A percentile compares a stretch with the other conserved stretches of the same genome.
Evolutionary conservation across 768 basidiomycete genomes (phyloP).

Genomic region (Lentinula boryana): DNA sequence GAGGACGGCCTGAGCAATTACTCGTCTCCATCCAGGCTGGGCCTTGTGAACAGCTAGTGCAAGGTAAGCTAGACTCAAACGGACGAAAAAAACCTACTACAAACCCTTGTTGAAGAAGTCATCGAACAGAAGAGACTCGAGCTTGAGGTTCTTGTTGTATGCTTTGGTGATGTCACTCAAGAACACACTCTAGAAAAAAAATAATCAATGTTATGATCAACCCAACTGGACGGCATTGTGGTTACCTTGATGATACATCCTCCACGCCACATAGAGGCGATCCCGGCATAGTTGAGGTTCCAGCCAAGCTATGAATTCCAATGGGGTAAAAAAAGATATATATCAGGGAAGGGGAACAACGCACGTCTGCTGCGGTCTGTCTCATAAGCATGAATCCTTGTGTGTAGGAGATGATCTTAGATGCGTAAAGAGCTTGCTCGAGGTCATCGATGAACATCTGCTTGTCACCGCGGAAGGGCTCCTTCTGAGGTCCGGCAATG

Average conservation of each 20-base stretch:
- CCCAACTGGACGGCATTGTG: not conserved
- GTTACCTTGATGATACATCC: constrained; percentile 96
- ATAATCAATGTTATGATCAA: constrained; percentile 14
- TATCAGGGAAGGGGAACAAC: not conserved
- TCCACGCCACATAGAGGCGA: constrained; percentile 99
- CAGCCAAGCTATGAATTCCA: constrained; percentile 50
- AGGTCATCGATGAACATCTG: constrained; percentile 98
- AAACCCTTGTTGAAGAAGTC: constrained; percentile 95
- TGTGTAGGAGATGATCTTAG: constrained; percentile 99
- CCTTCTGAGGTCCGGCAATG: constrained; percentile 86
- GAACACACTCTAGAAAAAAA: constrained; percentile 70
- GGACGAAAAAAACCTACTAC: constrained; percentile 2
- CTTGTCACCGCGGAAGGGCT: constrained; percentile 96
- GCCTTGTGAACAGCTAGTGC: constrained; percentile 79
- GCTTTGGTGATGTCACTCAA: constrained; percentile 88
- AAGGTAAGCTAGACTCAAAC: constrained; percentile 4
- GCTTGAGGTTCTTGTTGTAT: constrained; percentile 74
- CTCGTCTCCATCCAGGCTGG: constrained; percentile 97
- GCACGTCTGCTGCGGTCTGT: constrained; percentile 89
- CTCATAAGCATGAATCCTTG: constrained; percentile 99
- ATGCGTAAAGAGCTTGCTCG: constrained; percentile 98
- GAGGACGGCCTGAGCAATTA: constrained; percentile 91
- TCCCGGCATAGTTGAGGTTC: constrained; percentile 96
- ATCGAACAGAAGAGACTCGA: constrained; percentile 93
- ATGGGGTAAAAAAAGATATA: not conserved